Conservation (phyloP, 306 rosid species). For the Fragaria iinumae region DNA sequence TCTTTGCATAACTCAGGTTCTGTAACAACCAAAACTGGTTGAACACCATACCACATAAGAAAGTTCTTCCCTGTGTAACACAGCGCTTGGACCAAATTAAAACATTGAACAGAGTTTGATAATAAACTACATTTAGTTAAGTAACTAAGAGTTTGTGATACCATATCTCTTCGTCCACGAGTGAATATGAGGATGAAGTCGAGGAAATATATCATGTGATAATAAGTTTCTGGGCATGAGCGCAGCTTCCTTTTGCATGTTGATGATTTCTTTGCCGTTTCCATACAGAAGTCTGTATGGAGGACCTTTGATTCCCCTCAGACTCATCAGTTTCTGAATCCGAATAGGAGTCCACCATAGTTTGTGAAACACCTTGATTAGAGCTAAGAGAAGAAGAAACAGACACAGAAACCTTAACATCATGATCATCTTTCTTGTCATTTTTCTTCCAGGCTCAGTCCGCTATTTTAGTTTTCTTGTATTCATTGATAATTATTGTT, state of each 20-base stretch:
- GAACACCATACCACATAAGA: conserved; percentile 32
- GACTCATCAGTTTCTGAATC: conserved; percentile 3
- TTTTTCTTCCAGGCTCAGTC: background rate
- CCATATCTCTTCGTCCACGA: background rate
- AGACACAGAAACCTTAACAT: conserved; percentile 4
- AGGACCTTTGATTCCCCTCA: conserved; percentile 29
- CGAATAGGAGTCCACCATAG: conserved; percentile 31
- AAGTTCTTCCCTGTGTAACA: conserved; percentile 28
- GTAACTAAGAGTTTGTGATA: too few species aligned
- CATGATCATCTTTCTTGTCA: background rate
- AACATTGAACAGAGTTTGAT: background rate
- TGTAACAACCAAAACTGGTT: conserved; percentile 14
- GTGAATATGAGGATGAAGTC: background rate
- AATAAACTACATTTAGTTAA: background rate
- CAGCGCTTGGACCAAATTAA: background rate
- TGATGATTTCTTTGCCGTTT: conserved; percentile 16
- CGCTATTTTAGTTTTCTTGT: background rate
- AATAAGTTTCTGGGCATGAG: background rate
- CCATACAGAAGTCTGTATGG: conserved; percentile 24
- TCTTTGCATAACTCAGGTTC: conserved; percentile 21
- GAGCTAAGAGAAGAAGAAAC: conserved; percentile 4
- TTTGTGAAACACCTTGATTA: conserved; percentile 5
- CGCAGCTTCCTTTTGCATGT: conserved; percentile 23
- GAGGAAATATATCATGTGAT: background rate
- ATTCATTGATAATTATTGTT: background rate